Percentiles rank a stretch among this genome's conserved stretches.
These are phyloP conservation scores for Camelina sativa DNA, from an alignment of 345 rosid genomes.

Conservation along the genomic window DNA sequence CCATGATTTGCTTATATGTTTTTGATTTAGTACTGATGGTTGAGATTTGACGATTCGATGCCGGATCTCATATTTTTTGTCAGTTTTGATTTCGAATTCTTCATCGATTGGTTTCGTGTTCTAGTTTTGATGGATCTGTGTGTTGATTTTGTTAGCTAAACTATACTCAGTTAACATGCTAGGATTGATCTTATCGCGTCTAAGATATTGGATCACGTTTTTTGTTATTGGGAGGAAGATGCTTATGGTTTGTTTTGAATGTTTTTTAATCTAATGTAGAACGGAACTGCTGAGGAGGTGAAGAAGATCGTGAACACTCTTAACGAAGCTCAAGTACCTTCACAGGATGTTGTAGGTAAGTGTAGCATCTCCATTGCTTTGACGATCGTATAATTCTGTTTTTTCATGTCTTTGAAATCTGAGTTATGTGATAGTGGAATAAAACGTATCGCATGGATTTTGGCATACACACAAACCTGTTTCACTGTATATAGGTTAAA, in stretches of 20 bases:
- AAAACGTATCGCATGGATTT: neutral
- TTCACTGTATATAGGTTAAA: neutral
- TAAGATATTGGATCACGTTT: no score
- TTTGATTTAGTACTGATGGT: neutral
- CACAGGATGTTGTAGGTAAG: slow-evolving; percentile 80
- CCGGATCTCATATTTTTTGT: neutral
- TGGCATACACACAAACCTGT: neutral
- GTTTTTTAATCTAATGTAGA: slow-evolving; percentile 48
- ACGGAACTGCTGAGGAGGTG: slow-evolving; percentile 88
- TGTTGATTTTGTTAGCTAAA: neutral
- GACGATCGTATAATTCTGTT: neutral
- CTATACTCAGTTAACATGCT: no score
- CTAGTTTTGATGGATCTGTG: slow-evolving; percentile 10
- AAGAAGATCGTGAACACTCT: slow-evolving; percentile 80
- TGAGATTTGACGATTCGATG: slow-evolving; percentile 12
- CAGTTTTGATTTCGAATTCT: neutral
- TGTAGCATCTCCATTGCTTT: slow-evolving; percentile 9
- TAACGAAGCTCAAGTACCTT: slow-evolving; percentile 72
- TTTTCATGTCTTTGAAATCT: slow-evolving; percentile 5
- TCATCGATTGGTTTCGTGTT: neutral
- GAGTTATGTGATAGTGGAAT: neutral
- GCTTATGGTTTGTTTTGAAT: slow-evolving; percentile 14
- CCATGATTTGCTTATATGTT: neutral
- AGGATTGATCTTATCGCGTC: no score
- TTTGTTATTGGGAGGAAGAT: no score